Conservation (phyloP, 129 eudicot species). For the Centella asiatica region DNA sequence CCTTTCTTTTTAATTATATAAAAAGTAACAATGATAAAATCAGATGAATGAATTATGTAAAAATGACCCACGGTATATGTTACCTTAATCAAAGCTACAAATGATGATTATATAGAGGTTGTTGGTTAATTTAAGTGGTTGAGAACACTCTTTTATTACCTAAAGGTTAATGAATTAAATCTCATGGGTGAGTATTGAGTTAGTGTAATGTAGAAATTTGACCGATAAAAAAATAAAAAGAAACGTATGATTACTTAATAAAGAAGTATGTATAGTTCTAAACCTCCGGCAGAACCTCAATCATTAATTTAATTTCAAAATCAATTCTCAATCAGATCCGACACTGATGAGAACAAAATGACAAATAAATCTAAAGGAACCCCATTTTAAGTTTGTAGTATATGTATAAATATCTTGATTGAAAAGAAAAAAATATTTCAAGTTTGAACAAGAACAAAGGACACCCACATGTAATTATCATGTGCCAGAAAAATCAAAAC, state of each 20-base stretch:
- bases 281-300: conserved; percentile 1
- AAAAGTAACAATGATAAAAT: no score
- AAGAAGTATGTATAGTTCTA: neutral
- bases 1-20: no score
- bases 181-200: no score
- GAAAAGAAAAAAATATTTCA: conserved; percentile 3
- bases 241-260: neutral
- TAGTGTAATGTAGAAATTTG: no score
- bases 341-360: conserved; percentile 7
- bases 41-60: no score
- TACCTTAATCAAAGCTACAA: no score
- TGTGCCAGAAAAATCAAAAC: conserved; percentile 10
- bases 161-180: no score
- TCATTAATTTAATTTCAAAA: conserved; percentile 13
- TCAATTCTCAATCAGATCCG: conserved; percentile 15
- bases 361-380: neutral
- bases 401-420: neutral
- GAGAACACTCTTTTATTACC: no score
- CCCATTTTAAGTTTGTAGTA: neutral
- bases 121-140: no score
- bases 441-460: conserved; percentile 22
- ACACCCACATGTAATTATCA: conserved; percentile 29
- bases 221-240: no score
- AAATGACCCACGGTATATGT: no score
- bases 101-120: no score